Base-by-base conservation (phyloP, 1,284 basidiomycete species). In the Hypsizygus ulmarius region DNA sequence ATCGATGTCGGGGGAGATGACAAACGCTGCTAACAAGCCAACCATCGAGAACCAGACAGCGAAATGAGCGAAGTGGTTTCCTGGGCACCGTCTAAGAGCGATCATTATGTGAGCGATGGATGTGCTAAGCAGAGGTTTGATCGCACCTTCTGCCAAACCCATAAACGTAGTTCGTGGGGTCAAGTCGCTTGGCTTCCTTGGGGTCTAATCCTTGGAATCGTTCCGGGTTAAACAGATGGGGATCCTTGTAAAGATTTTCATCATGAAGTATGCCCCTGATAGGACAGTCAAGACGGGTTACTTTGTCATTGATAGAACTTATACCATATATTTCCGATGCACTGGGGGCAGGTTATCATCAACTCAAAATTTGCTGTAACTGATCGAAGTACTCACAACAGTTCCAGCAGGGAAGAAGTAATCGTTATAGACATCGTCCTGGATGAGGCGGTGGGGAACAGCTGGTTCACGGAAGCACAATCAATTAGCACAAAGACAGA, bases 321-420 rank as follows among this genome's bases (percentile, higher is more conserved):
- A 5, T 19, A 55, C 53, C 53, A 55, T 16, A 55, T 55, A 30
- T 55, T 55, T 21, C 53, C 53, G 14, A 55, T 50, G 18, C 53
- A 55, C 53, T 55, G 25, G 2, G 16, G 25, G 16, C 8, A n/a
- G n/a, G 3, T 3, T 32, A 37, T 3, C 6, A 18, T 14, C 10
- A 38, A 28, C 16, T 2, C n/a, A 15, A 33, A n/a, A 14, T 15
- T 11, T 25, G 6, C 1, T 25, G 18, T 11, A n/a, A 25, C 25
- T 16, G 15, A 4, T 10, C 3, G 12, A 47, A 10, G 6, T 15
- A 28, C 53, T 46, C 18, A 54, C 53, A 33, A 54, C 46, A 4
- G 53, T 54, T 12, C 53, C 53, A 16, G 45, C 21, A 11, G 53
- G 50, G 7, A 55, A 45, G 25, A 36, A 32, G 14, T 48, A 52